A percentile compares a stretch with the other conserved stretches of the same genome.
These are phyloP conservation scores for Ilex paraguariensis DNA, from an alignment of 305 asterid genomes.

Conservation along the genomic window DNA sequence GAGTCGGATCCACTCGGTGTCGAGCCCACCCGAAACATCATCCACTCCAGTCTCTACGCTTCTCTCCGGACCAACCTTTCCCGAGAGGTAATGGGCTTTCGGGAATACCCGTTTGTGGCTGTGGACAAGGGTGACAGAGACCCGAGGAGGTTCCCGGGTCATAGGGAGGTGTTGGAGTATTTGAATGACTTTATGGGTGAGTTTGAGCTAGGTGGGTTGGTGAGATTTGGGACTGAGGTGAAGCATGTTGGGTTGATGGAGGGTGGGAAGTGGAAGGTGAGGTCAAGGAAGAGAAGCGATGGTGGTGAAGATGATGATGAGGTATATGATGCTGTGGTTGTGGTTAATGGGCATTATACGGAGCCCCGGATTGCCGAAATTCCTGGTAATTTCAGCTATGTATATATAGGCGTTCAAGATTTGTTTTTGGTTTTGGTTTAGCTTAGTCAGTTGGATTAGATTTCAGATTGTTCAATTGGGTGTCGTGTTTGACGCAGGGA, in stretches of 20 bases:
- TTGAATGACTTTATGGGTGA: conserved; percentile 60
- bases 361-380: conserved; percentile 79
- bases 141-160: conserved; percentile 80
- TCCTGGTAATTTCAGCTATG: conserved; percentile 39
- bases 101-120: conserved; percentile 61
- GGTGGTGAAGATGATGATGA: conserved; percentile 25
- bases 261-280: conserved; percentile 61
- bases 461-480: too few relatives aligned
- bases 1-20: conserved; percentile 67
- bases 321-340: conserved; percentile 82
- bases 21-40: conserved; percentile 45
- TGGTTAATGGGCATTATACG: conserved; percentile 81
- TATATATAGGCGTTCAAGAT: too few relatives aligned
- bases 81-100: conserved; percentile 79
- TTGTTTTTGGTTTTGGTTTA: too few relatives aligned
- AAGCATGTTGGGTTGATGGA: conserved; percentile 43
- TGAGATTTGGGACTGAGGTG: conserved; percentile 75
- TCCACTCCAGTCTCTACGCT: conserved; percentile 76
- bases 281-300: conserved; percentile 30
- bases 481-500: too few relatives aligned
- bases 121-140: conserved; percentile 46
- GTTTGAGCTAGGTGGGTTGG: conserved; percentile 53
- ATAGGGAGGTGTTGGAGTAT: conserved; percentile 63
- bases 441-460: too few relatives aligned
- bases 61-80: conserved; percentile 91